phyloP scores from a whole-genome alignment of 2,329 filamentous ascomycete species.

The Rhynchosporium graminicola region DNA sequence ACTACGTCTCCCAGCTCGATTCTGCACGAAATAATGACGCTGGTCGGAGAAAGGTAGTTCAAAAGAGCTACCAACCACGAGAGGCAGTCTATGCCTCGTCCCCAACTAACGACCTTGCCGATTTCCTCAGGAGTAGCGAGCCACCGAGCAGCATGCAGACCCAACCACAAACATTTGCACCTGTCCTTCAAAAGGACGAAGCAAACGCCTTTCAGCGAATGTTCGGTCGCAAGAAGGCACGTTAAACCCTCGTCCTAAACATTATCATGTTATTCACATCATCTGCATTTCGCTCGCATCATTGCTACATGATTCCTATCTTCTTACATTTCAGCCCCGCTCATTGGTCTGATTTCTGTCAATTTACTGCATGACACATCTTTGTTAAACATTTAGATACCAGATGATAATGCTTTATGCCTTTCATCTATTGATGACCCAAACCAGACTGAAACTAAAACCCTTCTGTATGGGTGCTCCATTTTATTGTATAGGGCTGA shows the following conservation, averaged over 20 bases:
- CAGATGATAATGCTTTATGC: constrained; percentile 16
- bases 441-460: not conserved
- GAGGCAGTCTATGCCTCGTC: constrained; percentile 35
- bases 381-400: constrained; percentile 18
- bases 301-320: not conserved
- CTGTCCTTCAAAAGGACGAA: constrained; percentile 33
- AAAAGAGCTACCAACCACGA: constrained; percentile 53
- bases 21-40: constrained; percentile 29
- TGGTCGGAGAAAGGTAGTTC: constrained; percentile 39
- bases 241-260: not conserved
- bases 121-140: constrained; percentile 55
- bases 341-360: not conserved
- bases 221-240: constrained; percentile 36
- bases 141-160: constrained; percentile 30
- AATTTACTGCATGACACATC: not conserved
- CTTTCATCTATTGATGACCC: constrained; percentile 14
- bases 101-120: constrained; percentile 66
- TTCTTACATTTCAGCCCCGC: not conserved
- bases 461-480: not conserved
- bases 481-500: constrained; percentile 4
- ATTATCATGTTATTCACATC: constrained; percentile 6
- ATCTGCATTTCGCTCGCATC: not conserved
- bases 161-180: constrained; percentile 29
- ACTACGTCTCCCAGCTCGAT: constrained; percentile 33
- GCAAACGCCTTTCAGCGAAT: constrained; percentile 33